phyloP scores from a whole-genome alignment of 108 stramenopile species.

The Cyclotella baltica region DNA sequence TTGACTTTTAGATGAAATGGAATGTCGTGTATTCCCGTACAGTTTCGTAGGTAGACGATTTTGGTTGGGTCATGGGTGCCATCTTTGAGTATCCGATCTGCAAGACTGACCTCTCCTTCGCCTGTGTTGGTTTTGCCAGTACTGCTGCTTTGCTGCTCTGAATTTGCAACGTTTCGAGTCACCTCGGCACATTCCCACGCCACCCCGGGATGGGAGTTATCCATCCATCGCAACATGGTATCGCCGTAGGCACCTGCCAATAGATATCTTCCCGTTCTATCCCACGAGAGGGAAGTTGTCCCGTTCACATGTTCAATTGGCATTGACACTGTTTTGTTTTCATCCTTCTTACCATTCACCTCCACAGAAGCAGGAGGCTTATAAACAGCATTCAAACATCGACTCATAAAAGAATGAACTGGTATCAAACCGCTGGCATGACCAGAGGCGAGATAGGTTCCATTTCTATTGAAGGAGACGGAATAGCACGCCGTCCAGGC shows the following conservation, averaged over 20 bases:
- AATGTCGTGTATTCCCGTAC: not conserved
- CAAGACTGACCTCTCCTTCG: not conserved
- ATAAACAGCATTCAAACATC: conserved; percentile 72
- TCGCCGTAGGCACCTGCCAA: conserved; percentile 65
- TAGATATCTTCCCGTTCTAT: conserved; percentile 59
- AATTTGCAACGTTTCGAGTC: not conserved
- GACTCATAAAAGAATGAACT: conserved; percentile 62
- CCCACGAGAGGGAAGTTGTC: conserved; percentile 76
- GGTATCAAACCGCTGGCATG: conserved; percentile 76
- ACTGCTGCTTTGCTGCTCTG: not conserved
- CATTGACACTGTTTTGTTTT: not conserved
- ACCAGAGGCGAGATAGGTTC: conserved; percentile 72
- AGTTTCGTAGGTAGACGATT: not conserved
- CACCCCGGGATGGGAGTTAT: conserved; percentile 73
- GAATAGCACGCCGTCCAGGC: conserved; percentile 73
- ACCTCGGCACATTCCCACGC: conserved; percentile 24
- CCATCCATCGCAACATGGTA: conserved; percentile 58
- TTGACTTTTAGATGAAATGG: not conserved
- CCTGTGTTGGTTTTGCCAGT: not conserved
- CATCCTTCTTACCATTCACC: not conserved
- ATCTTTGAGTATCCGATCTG: not conserved
- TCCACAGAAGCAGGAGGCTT: conserved; percentile 20
- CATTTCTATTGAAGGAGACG: conserved; percentile 75
- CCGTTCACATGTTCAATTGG: conserved; percentile 45
- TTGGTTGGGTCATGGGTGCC: not conserved